Percentiles rank a stretch among this genome's conserved stretches.
Evolutionary conservation across 1,284 basidiomycete genomes (phyloP).

Genomic region (Cerrena zonata): DNA sequence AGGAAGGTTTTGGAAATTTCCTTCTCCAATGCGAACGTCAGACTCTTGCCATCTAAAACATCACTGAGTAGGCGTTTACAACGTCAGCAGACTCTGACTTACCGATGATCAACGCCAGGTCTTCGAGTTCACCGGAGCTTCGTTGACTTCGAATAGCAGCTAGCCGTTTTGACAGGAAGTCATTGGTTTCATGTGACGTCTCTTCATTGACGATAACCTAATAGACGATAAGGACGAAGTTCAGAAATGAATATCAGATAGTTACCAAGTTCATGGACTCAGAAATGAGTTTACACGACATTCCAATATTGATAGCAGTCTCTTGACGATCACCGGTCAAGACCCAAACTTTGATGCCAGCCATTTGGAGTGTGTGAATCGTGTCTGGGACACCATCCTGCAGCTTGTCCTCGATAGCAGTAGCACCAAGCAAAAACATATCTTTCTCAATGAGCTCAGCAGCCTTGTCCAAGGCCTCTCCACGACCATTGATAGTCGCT

Average conservation of each 20-base stretch:
- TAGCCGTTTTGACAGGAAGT: slow-evolving; percentile 84
- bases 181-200: slow-evolving; percentile 74
- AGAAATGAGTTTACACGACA: slow-evolving; percentile 93
- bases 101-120: slow-evolving; percentile 94
- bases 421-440: slow-evolving; percentile 87
- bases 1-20: slow-evolving; percentile 84
- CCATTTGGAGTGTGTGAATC: slow-evolving; percentile 95
- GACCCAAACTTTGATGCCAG: slow-evolving; percentile 99
- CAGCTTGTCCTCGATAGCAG: slow-evolving; percentile 96
- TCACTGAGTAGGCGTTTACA: not conserved
- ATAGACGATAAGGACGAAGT: not conserved
- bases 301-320: slow-evolving; percentile 98
- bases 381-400: slow-evolving; percentile 98
- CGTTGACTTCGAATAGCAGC: slow-evolving; percentile 90
- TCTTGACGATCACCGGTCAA: slow-evolving; percentile 97
- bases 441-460: slow-evolving; percentile 96
- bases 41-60: slow-evolving; percentile 82
- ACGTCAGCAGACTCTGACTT: slow-evolving; percentile 16
- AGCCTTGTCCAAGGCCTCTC: slow-evolving; percentile 89
- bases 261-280: slow-evolving; percentile 96
- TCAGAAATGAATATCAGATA: slow-evolving; percentile 10
- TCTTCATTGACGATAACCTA: slow-evolving; percentile 94
- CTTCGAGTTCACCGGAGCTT: slow-evolving; percentile 86
- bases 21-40: slow-evolving; percentile 90
- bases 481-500: slow-evolving; percentile 84